Base-by-base conservation (phyloP, 2,329 filamentous ascomycete species). In the Bisporella sp. region DNA sequence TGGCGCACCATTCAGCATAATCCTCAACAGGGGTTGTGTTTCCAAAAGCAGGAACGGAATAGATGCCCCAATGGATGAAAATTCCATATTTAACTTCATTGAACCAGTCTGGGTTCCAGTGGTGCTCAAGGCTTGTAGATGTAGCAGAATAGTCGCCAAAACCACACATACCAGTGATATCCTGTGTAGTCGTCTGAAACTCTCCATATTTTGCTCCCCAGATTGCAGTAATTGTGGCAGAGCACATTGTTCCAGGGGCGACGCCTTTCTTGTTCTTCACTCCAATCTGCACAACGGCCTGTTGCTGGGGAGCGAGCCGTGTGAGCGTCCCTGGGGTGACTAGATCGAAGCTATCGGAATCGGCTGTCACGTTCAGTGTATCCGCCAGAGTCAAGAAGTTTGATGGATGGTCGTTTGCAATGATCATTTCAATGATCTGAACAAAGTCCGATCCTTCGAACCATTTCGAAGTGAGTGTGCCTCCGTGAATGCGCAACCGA, bases 11-110 rank as follows among this genome's bases (percentile, higher is more conserved):
- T 41, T 56, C 54, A 6, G 54, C 54, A 47, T 56, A 56, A n/a
- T 29, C 35, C 31, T 56, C 54, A 46, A 52, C 48, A 8, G 29
- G 13, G 5, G 31, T 48, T 2, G 45, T 37, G 47, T 51, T 55
- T 60, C 78, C 79, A 75, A 76, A 82, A 4, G 71, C 77, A 0
- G 78, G 73, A 0, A 79, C 77, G 0, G 75, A 64, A 56, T 79
- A 81, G 0, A 73, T 64, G 0, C 78, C 78, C 75, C 78, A 81
- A 58, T 21, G 21, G 21, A 21, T 21, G 21, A 21, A 21, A 21
- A 21, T 21, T 81, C 78, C 78, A 52, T 69, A 81, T 51, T 82
- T 81, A 33, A 67, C 73, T 33, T 72, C 68, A 47, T 75, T 69
- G 55, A 72, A 81, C 77, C 78, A 81, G 11, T 69, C 64, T 0